Evolutionary conservation across 306 rosid species (phyloP), one percentile per base, ranked within the genome.

Genomic region (Vigna trinervia): DNA sequence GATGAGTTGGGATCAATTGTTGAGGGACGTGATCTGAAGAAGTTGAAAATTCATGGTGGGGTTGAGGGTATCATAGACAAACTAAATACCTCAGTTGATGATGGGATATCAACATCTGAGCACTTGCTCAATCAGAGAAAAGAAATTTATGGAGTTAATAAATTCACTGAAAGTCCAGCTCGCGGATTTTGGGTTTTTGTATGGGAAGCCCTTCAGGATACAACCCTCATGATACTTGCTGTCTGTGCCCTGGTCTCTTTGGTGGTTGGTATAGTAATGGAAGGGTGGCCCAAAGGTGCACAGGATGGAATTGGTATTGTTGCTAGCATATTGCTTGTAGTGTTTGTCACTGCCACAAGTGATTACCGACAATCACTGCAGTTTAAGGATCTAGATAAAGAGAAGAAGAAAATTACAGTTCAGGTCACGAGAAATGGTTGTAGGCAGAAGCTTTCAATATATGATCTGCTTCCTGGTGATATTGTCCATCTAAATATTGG

Each of bases 171-270:
- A 89, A 88, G 77, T 78, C 97, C 99, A 5, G 34, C 52, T 26
- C 91, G 88, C n/a, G 97, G 97, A 5, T 95, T 92, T 81, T 88
- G 87, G 88, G 71, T 90, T 64, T 90, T 83, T 78, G 97, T 95
- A 61, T 95, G 99, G 99, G 99, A 95, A 88, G 99, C 99, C 81
- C 94, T 95, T 82, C 99, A 95, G 84, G 99, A 95, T 85, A 95
- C 85, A 74, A 92, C 99, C 38, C 94, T 95, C 52, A 85, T 92
- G 97, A 95, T 95, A 84, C 99, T 95, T 53, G 97, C 86, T 38
- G 71, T 84, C 80, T 95, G 99, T 72, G 96, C 99, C 38, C 56
- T 88, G 58, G 89, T 88, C 78, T 95, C 99, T 69, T 89, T 92
- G 79, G 73, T 92, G 75, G 96, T 92, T 79, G 99, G 99, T 58